These are phyloP conservation scores for Circinella minor DNA, from an alignment of 371 early-diverging fungal genomes.

Conservation along the genomic window DNA sequence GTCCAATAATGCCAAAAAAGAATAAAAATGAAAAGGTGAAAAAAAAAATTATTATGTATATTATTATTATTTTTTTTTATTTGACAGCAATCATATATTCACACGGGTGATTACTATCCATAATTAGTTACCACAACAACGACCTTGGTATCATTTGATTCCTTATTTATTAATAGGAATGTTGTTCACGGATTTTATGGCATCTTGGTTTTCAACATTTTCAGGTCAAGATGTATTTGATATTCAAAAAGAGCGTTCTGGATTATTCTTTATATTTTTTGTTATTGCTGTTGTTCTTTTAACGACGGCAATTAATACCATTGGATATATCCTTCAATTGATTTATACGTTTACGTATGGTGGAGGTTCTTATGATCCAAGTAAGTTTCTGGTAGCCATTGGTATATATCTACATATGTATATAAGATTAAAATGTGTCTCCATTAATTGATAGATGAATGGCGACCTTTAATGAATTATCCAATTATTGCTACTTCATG, in stretches of 20 bases:
- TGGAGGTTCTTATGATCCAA: constrained; percentile 33
- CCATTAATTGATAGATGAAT: constrained; percentile 31
- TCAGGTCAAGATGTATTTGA: constrained; percentile 22
- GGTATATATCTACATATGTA: neutral
- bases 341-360: constrained; percentile 27
- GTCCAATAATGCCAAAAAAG: constrained; percentile 18
- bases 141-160: constrained; percentile 35
- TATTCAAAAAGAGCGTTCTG: constrained; percentile 12
- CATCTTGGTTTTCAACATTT: constrained; percentile 30
- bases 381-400: constrained; percentile 10
- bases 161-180: constrained; percentile 17
- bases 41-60: neutral
- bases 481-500: constrained; percentile 24
- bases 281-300: constrained; percentile 18
- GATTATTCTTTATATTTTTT: constrained; percentile 26
- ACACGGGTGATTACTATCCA: no score
- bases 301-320: constrained; percentile 28
- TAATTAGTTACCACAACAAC: neutral
- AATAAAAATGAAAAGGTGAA: neutral
- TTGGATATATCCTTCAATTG: constrained; percentile 30
- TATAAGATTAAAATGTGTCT: no score
- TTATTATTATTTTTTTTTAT: no score
- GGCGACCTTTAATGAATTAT: constrained; percentile 35
- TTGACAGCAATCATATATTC: no score
- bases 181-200: constrained; percentile 25